phyloP scores from a whole-genome alignment of 2,329 filamentous ascomycete genomes.

The Aciculosporium take region DNA sequence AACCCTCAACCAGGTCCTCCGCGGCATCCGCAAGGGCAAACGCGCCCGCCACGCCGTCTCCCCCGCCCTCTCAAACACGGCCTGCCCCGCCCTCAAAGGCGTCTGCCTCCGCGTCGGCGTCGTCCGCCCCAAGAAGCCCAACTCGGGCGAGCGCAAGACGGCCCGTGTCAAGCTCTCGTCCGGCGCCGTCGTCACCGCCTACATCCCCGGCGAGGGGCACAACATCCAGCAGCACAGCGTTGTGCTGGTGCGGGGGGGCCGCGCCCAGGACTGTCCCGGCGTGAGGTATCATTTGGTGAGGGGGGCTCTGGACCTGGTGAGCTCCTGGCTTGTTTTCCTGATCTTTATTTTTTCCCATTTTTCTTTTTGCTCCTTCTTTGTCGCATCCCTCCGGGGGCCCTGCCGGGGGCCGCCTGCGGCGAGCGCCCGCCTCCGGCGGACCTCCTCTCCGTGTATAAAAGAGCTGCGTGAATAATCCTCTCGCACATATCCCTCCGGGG shows the following conservation, averaged over 20 bases:
- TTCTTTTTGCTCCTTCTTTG: neutral
- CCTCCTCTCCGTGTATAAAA: no score
- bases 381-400: no score
- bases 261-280: conserved; percentile 94
- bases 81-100: conserved; percentile 77
- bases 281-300: conserved; percentile 90
- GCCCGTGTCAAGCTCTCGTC: conserved; percentile 80
- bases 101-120: conserved; percentile 91
- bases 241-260: conserved; percentile 83
- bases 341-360: neutral
- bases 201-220: conserved; percentile 95
- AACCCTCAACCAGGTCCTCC: conserved; percentile 61
- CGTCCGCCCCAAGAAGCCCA: conserved; percentile 95
- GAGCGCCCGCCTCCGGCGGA: no score
- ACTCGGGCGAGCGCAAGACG: conserved; percentile 92
- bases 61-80: conserved; percentile 57
- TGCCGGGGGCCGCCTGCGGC: no score
- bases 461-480: no score
- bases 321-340: conserved; percentile 18
- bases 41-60: conserved; percentile 75
- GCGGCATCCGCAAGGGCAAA: conserved; percentile 66
- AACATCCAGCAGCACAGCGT: conserved; percentile 99
- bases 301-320: conserved; percentile 82
- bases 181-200: conserved; percentile 77
- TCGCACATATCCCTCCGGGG: no score